These are phyloP conservation scores for Lipomyces spencermartinsiae DNA, from an alignment of 805 yeast species.

Conservation along the genomic window DNA sequence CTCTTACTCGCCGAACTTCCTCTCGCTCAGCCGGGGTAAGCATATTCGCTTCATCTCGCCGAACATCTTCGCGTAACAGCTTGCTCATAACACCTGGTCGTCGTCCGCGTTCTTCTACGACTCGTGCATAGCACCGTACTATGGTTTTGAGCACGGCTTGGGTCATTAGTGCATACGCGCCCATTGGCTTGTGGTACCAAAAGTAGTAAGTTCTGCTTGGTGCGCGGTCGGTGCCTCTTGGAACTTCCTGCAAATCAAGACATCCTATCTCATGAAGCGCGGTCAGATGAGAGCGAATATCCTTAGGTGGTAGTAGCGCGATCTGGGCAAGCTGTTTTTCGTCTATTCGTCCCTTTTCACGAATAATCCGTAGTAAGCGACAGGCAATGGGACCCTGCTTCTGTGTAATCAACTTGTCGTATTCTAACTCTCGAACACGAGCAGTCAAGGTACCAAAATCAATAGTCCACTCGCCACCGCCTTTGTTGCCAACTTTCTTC, in stretches of 20 bases:
- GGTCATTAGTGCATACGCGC: constrained; percentile 56
- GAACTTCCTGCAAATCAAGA: constrained; percentile 90
- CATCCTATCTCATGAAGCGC: constrained; percentile 71
- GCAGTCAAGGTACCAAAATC: constrained; percentile 45
- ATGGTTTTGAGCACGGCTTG: constrained; percentile 58
- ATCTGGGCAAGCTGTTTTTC: constrained; percentile 75
- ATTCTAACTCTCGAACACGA: constrained; percentile 43
- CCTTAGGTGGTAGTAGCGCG: constrained; percentile 78
- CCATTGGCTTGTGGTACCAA: constrained; percentile 70
- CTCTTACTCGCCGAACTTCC: constrained; percentile 62
- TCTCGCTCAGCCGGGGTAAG: constrained; percentile 76
- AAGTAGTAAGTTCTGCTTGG: constrained; percentile 86
- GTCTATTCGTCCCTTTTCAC: constrained; percentile 72
- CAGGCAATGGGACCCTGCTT: constrained; percentile 59
- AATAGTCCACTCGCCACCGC: constrained; percentile 53
- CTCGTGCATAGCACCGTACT: constrained; percentile 50
- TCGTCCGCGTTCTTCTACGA: constrained; percentile 55
- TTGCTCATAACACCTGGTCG: constrained; percentile 75
- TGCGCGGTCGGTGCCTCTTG: constrained; percentile 88
- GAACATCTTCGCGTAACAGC: constrained; percentile 88
- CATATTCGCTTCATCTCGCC: constrained; percentile 76
- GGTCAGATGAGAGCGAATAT: constrained; percentile 73
- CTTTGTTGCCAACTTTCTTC: constrained; percentile 59
- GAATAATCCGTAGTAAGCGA: constrained; percentile 78
- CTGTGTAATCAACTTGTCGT: constrained; percentile 47